phyloP scores from a whole-genome alignment of 805 yeast genomes.

The Cyberlindnera bimundalis region DNA sequence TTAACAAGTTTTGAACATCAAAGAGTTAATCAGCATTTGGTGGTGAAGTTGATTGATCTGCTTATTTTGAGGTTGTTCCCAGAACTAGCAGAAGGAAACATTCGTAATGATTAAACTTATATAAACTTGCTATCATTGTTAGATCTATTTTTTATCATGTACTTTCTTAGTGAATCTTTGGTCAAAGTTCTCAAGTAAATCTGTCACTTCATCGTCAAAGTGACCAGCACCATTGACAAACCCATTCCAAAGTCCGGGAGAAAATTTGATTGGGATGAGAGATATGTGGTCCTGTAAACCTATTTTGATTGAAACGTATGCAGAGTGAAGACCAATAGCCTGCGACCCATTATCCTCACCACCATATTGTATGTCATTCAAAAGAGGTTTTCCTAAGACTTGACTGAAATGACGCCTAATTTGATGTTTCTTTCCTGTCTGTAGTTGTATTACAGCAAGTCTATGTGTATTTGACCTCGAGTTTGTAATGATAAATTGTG shows the following conservation, averaged over 20 bases:
- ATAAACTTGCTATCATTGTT: too few species aligned
- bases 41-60: slow-evolving; percentile 41
- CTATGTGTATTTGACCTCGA: slow-evolving; percentile 15
- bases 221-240: slow-evolving; percentile 27
- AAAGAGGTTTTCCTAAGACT: slow-evolving; percentile 27
- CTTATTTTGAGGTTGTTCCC: slow-evolving; percentile 38
- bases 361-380: slow-evolving; percentile 31
- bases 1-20: slow-evolving; percentile 34
- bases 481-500: slow-evolving; percentile 16
- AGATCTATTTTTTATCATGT: background rate
- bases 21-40: slow-evolving; percentile 40
- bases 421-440: slow-evolving; percentile 41
- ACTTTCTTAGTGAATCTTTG: background rate
- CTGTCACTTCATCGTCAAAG: slow-evolving; percentile 23
- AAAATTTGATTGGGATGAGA: slow-evolving; percentile 17
- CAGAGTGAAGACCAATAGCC: slow-evolving; percentile 37
- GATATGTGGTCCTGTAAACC: slow-evolving; percentile 23
- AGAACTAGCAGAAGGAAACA: slow-evolving; percentile 25
- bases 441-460: slow-evolving; percentile 30
- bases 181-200: slow-evolving; percentile 25
- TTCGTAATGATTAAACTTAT: slow-evolving; percentile 5
- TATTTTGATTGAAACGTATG: slow-evolving; percentile 30
- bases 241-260: slow-evolving; percentile 27
- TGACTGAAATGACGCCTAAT: slow-evolving; percentile 32
- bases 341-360: slow-evolving; percentile 13